A percentile compares a stretch with the other conserved stretches of the same genome.
Conservation (phyloP, 805 yeast species). For the Lipomyces starkeyi region DNA sequence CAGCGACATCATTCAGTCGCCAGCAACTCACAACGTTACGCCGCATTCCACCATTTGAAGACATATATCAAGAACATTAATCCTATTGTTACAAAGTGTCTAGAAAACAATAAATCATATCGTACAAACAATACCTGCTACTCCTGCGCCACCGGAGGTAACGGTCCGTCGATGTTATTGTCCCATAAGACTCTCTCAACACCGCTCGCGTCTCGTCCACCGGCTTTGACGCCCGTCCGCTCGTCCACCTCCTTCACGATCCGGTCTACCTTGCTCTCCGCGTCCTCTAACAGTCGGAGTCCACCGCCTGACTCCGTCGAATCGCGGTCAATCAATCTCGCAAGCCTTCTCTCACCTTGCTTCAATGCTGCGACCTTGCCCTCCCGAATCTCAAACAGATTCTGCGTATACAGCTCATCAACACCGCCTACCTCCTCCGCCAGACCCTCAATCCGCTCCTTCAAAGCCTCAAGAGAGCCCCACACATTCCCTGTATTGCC, state of each 20-base stretch:
- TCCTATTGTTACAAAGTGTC: not conserved
- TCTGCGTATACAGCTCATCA: constrained; percentile 27
- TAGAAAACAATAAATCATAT: not conserved
- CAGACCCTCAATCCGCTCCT: constrained; percentile 23
- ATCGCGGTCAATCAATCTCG: constrained; percentile 5
- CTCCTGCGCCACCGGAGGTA: not conserved
- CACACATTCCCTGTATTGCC: constrained; percentile 14
- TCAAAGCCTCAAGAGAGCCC: constrained; percentile 27
- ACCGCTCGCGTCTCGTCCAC: not conserved
- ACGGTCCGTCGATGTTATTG: not conserved
- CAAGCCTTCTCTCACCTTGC: constrained; percentile 3
- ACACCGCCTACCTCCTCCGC: constrained; percentile 21
- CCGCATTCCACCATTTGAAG: too few species aligned
- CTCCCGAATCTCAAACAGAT: constrained; percentile 21
- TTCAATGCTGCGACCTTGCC: constrained; percentile 4
- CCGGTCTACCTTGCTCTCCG: not conserved
- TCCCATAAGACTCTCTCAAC: not conserved
- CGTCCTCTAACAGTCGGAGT: not conserved
- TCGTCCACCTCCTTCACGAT: not conserved
- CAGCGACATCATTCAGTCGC: too few species aligned
- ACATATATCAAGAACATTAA: not conserved
- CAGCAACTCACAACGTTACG: too few species aligned
- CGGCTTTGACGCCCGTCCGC: not conserved
- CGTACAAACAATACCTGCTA: not conserved
- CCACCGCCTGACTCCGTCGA: not conserved